A percentile compares a stretch with the other conserved stretches of the same genome.
Conservation (phyloP, 192 early-diverging fungal genomes). For the Dissophora globulifera region DNA sequence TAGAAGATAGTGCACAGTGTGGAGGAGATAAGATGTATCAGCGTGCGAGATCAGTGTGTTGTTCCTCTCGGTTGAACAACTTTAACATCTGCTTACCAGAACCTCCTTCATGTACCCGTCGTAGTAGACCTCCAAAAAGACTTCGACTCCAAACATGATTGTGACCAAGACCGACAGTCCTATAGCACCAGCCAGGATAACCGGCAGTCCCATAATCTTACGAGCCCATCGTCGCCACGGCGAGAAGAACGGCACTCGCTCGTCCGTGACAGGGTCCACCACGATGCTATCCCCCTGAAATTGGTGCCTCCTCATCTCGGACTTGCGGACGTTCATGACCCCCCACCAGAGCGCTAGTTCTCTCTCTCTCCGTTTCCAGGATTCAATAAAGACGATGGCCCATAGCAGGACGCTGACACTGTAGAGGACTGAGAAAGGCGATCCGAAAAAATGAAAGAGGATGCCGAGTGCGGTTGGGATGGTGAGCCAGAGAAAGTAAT, state of each 20-base stretch:
- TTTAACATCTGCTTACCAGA: conserved; percentile 59
- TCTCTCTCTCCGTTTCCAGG: conserved; percentile 82
- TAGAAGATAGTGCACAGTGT: too few species aligned
- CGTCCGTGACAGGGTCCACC: conserved; percentile 77
- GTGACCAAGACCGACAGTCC: conserved; percentile 70
- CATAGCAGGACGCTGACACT: conserved; percentile 72
- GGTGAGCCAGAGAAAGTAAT: conserved; percentile 82
- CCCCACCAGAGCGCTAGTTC: conserved; percentile 85
- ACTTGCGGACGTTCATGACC: conserved; percentile 63
- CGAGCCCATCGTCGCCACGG: conserved; percentile 75
- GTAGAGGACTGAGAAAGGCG: conserved; percentile 71
- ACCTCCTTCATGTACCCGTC: conserved; percentile 75
- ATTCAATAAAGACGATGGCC: conserved; percentile 77
- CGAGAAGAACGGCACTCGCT: conserved; percentile 77
- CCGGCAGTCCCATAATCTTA: conserved; percentile 63
- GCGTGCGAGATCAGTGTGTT: too few species aligned
- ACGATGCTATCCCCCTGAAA: conserved; percentile 72
- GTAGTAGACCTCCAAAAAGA: conserved; percentile 84
- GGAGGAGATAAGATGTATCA: not conserved
- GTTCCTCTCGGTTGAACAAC: too few species aligned
- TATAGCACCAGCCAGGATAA: conserved; percentile 68
- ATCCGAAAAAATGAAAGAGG: conserved; percentile 61
- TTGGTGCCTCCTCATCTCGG: conserved; percentile 71
- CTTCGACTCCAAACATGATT: conserved; percentile 76
- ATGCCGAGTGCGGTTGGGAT: conserved; percentile 74